These are phyloP conservation scores for Cicer cuneatum DNA, from an alignment of 306 rosid genomes.

Conservation along the genomic window DNA sequence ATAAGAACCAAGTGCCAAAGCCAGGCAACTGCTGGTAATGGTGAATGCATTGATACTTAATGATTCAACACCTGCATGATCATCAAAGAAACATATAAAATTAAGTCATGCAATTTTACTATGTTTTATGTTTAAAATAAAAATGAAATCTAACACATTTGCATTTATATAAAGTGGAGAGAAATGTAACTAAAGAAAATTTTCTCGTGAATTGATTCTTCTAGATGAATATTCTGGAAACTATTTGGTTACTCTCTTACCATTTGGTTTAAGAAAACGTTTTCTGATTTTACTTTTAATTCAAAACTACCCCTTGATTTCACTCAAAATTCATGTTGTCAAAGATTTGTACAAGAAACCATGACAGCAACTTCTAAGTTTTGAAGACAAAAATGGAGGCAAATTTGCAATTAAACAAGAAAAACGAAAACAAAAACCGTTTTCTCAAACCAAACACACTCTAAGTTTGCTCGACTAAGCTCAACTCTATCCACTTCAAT, in stretches of 20 bases:
- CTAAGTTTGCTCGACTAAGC: background rate
- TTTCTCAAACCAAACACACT: background rate
- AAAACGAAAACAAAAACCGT: too few species aligned
- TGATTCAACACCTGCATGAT: slow-evolving; percentile 64
- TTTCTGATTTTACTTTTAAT: too few species aligned
- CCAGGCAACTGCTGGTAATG: slow-evolving; percentile 45
- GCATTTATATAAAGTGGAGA: background rate
- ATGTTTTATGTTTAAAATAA: background rate
- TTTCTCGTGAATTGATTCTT: background rate
- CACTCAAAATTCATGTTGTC: too few species aligned
- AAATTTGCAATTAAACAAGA: background rate
- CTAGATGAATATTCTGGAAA: background rate
- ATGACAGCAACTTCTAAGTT: background rate
- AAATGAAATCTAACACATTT: background rate
- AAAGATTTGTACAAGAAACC: too few species aligned
- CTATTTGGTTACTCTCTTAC: background rate
- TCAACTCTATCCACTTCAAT: background rate
- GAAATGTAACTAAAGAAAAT: background rate
- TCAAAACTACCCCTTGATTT: too few species aligned
- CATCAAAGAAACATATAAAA: slow-evolving; percentile 26
- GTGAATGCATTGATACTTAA: slow-evolving; percentile 56
- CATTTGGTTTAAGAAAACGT: background rate
- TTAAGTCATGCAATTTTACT: background rate
- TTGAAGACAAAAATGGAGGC: background rate
- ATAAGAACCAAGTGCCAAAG: slow-evolving; percentile 63